Evolutionary conservation across 179 eudicot species (phyloP).

Genomic region (Actinidia chinensis): DNA sequence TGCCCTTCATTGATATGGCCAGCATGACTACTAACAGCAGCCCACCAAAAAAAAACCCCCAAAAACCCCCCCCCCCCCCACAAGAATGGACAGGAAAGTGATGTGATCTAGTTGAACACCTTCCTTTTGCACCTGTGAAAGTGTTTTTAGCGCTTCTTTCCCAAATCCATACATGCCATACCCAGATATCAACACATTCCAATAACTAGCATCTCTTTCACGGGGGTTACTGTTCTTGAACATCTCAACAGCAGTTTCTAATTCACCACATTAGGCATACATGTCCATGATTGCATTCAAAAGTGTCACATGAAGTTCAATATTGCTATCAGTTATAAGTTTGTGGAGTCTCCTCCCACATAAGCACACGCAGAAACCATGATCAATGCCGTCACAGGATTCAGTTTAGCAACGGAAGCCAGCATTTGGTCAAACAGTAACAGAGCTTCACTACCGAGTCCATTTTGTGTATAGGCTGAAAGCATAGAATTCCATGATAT

Average conservation of each 20-base stretch:
- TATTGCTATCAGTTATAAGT: constrained; percentile 13
- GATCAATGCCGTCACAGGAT: constrained; percentile 26
- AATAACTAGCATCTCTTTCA: constrained; percentile 23
- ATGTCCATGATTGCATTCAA: constrained; percentile 32
- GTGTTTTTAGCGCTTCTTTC: constrained; percentile 24
- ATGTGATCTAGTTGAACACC: constrained; percentile 30
- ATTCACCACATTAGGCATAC: constrained; percentile 33
- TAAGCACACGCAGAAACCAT: constrained; percentile 31
- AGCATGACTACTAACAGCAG: constrained; percentile 34
- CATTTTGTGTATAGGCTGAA: constrained; percentile 29
- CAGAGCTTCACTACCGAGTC: constrained; percentile 31
- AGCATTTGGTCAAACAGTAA: constrained; percentile 25
- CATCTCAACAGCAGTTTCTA: constrained; percentile 22
- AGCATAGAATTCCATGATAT: constrained; percentile 33
- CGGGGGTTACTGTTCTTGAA: constrained; percentile 1
- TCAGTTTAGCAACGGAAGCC: constrained; percentile 14
- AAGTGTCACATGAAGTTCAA: constrained; percentile 18
- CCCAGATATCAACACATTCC: constrained; percentile 32
- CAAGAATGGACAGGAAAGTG: constrained; percentile 28
- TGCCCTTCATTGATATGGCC: constrained; percentile 28
- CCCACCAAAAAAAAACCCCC: too few relatives aligned
- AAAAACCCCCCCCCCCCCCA: too few relatives aligned
- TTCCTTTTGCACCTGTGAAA: constrained; percentile 15
- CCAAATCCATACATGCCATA: constrained; percentile 33
- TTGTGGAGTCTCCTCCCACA: constrained; percentile 25